A percentile compares a stretch with the other conserved stretches of the same genome.
Conservation (phyloP, 768 basidiomycete species). For the Mycena vitilis region DNA sequence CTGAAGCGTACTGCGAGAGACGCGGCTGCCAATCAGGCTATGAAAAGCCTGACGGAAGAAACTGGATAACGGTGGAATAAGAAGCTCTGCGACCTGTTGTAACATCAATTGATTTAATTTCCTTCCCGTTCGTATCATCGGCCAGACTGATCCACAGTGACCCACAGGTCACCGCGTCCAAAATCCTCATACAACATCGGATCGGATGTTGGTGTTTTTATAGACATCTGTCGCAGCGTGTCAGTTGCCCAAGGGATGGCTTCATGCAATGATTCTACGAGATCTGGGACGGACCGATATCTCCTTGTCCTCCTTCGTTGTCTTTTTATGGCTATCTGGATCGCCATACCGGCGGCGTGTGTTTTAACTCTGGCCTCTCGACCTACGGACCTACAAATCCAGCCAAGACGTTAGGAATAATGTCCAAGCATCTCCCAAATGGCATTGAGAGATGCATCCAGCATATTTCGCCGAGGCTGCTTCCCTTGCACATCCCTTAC, state of each 20-base stretch:
- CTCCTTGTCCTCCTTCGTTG: background rate
- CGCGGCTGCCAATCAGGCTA: constrained; percentile 59
- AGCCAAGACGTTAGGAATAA: constrained; percentile 6
- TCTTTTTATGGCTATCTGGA: background rate
- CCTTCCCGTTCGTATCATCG: constrained; percentile 21
- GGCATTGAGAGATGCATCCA: background rate
- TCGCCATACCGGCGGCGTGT: background rate
- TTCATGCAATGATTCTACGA: background rate
- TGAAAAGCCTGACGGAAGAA: constrained; percentile 49
- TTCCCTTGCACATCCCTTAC: constrained; percentile 14
- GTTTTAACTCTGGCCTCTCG: background rate
- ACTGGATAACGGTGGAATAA: constrained; percentile 18
- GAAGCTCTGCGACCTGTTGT: constrained; percentile 15
- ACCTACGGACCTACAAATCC: constrained; percentile 3
- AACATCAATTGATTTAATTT: constrained; percentile 30
- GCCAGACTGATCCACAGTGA: constrained; percentile 27
- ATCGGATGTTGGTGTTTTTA: constrained; percentile 9
- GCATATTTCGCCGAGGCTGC: constrained; percentile 23
- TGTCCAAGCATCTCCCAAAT: background rate
- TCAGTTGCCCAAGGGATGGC: constrained; percentile 19
- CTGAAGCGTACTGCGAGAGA: constrained; percentile 64
- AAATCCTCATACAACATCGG: constrained; percentile 11
- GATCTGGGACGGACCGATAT: constrained; percentile 19
- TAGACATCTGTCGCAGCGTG: constrained; percentile 11
- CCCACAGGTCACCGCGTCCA: constrained; percentile 23